Evolutionary conservation across 495 filamentous ascomycete species (phyloP).

Genomic region (Aspergillus nidulans): DNA sequence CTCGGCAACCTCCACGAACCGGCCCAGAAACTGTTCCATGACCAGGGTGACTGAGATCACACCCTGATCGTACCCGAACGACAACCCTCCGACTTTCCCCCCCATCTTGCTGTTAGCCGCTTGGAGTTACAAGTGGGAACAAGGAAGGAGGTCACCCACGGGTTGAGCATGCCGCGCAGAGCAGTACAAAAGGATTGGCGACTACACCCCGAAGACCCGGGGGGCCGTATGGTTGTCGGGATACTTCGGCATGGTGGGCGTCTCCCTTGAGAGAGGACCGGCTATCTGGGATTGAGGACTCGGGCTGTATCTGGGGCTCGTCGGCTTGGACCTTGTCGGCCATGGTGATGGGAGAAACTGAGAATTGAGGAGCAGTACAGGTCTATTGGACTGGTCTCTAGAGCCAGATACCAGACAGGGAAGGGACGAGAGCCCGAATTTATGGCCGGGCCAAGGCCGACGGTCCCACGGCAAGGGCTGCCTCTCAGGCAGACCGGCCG

Average conservation of each 20-base stretch:
- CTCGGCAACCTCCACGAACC: constrained; percentile 43
- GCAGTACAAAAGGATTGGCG: constrained; percentile 44
- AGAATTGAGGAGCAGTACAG: background rate
- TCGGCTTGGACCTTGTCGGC: background rate
- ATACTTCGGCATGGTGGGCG: constrained; percentile 40
- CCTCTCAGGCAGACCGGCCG: background rate
- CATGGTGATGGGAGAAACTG: background rate
- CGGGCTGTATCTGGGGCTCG: background rate
- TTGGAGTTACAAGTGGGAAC: too few relatives aligned
- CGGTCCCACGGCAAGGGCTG: background rate
- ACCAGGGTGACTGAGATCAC: constrained; percentile 55
- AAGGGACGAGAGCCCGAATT: background rate
- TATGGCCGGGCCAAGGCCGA: background rate
- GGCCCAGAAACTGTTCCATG: constrained; percentile 53
- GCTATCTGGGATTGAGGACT: background rate
- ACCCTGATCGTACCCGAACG: constrained; percentile 56
- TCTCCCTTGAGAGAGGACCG: constrained; percentile 24
- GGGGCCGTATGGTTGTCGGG: constrained; percentile 40
- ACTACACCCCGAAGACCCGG: constrained; percentile 45
- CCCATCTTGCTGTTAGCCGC: too few relatives aligned
- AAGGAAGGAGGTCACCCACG: too few relatives aligned
- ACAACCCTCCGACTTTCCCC: constrained; percentile 53
- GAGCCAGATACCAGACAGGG: background rate
- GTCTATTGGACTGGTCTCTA: background rate
- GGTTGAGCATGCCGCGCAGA: constrained; percentile 52